Base-by-base conservation (phyloP, 1,284 basidiomycete genomes). In the Rhodotorula sp. region DNA sequence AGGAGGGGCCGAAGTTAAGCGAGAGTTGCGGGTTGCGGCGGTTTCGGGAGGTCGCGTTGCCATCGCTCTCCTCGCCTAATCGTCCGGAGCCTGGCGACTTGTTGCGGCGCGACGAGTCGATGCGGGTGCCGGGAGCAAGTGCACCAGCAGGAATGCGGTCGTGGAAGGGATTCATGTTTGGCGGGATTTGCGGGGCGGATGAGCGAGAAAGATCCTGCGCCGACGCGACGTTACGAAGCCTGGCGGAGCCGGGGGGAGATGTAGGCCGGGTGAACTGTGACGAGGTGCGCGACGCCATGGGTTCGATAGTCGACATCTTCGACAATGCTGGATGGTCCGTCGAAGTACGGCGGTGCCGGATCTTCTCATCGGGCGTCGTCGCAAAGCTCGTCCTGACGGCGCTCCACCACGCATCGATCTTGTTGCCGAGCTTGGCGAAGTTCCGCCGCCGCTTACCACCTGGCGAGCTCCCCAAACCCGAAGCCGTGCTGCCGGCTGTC, bases 391-490 rank as follows among this genome's bases (percentile, higher is more conserved):
- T 72, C 17, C 78, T 66, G 6, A 79, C 78, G 4, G 78, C 77
- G n/a, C 66, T 74, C 78, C 78, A 79, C 78, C 78, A 79, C 2
- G 78, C 74, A 55, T 79, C 78, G 57, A 79, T 79, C 64, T 77
- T 78, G 58, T 69, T 70, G 17, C 76, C 78, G 27, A 77, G 69
- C 63, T 75, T 76, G 36, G 61, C 59, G 46, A 77, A 75, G 66
- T 78, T 78, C 34, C 73, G 67, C 53, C 90, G 87, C 76, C 90
- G 91, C 81, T 94, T 94, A 65, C 95, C 91, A 71, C 68, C 71
- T 3, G 70, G 70, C 11, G 73, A 67, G 20, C 68, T 59, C 19
- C 39, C 60, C 15, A 46, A 44, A 29, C 53, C 29, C n/a, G 36
- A 53, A 24, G 22, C n/a, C 29, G 52, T 47, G 39, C 61, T 66